phyloP scores from a whole-genome alignment of 2,329 filamentous ascomycete genomes.

The Scleromitrula shiraiana region DNA sequence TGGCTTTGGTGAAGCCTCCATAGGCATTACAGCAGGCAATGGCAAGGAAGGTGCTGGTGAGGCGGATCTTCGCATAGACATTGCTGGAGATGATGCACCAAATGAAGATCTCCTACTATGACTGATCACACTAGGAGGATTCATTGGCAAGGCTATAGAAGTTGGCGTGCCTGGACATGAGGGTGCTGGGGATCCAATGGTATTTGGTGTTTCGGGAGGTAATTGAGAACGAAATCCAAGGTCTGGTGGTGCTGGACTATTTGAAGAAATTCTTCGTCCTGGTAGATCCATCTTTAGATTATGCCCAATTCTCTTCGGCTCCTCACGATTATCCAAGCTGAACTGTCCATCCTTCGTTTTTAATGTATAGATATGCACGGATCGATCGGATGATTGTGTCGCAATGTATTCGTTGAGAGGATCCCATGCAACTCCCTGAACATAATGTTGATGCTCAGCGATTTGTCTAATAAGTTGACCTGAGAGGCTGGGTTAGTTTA shows the following conservation, averaged over 20 bases:
- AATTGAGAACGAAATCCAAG: constrained; percentile 60
- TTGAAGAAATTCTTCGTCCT: constrained; percentile 78
- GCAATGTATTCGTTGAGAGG: constrained; percentile 96
- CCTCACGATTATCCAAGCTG: constrained; percentile 57
- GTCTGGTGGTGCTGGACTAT: constrained; percentile 86
- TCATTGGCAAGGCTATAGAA: constrained; percentile 86
- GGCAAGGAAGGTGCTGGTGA: constrained; percentile 93
- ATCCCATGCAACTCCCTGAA: constrained; percentile 97
- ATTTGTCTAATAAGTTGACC: constrained; percentile 76
- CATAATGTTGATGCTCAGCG: constrained; percentile 95
- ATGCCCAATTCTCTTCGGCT: constrained; percentile 71
- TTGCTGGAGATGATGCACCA: constrained; percentile 54
- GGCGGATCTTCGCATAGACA: constrained; percentile 70
- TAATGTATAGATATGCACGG: constrained; percentile 93
- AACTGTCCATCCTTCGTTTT: constrained; percentile 97
- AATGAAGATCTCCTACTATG: constrained; percentile 95
- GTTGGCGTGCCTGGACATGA: constrained; percentile 93
- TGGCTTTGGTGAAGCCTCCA: constrained; percentile 77
- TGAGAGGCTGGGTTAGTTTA: constrained; percentile 26
- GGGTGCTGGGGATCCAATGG: constrained; percentile 73
- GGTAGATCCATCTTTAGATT: constrained; percentile 82
- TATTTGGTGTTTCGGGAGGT: constrained; percentile 43
- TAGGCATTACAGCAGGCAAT: constrained; percentile 88
- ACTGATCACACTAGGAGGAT: constrained; percentile 80
- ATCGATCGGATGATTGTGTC: constrained; percentile 95